A percentile compares a stretch with the other conserved stretches of the same genome.
phyloP scores from a whole-genome alignment of 2,329 filamentous ascomycete species.

The Nakataea oryzae region DNA sequence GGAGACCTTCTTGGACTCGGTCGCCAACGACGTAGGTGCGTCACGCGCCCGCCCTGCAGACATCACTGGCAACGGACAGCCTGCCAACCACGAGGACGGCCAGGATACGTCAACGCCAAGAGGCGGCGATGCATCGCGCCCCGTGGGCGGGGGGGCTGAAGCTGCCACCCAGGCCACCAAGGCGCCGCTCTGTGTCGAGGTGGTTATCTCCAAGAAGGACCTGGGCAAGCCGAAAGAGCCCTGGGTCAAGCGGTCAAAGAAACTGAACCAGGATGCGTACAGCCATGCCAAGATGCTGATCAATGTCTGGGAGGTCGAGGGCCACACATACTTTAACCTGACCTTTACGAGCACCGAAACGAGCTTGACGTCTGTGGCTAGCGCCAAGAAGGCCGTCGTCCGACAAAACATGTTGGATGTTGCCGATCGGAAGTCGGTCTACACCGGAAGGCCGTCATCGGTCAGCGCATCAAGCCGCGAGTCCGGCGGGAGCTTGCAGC shows the following conservation, averaged over 20 bases:
- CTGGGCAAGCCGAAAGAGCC: constrained; percentile 23
- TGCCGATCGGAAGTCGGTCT: constrained; percentile 32
- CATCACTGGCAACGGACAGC: neutral
- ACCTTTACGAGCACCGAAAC: constrained; percentile 58
- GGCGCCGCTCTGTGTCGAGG: constrained; percentile 42
- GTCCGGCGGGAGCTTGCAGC: constrained; percentile 11
- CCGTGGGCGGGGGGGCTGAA: constrained; percentile 7
- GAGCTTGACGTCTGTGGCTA: constrained; percentile 18
- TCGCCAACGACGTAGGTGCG: constrained; percentile 31
- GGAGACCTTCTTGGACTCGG: constrained; percentile 46
- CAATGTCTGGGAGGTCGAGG: constrained; percentile 60
- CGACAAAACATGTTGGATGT: constrained; percentile 30
- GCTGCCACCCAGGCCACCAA: neutral
- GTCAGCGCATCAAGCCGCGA: constrained; percentile 28
- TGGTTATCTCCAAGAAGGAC: constrained; percentile 47
- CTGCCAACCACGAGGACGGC: neutral
- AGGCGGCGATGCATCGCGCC: constrained; percentile 21
- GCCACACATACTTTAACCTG: constrained; percentile 61
- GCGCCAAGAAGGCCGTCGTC: constrained; percentile 24
- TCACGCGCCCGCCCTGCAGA: constrained; percentile 5
- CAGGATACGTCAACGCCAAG: constrained; percentile 3
- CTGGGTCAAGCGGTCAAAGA: neutral
- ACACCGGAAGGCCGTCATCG: constrained; percentile 29
- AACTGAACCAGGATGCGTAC: constrained; percentile 13
- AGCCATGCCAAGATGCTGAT: constrained; percentile 66